These are phyloP conservation scores for Scheffersomyces amazonensis DNA, from an alignment of 805 yeast genomes.

Conservation along the genomic window DNA sequence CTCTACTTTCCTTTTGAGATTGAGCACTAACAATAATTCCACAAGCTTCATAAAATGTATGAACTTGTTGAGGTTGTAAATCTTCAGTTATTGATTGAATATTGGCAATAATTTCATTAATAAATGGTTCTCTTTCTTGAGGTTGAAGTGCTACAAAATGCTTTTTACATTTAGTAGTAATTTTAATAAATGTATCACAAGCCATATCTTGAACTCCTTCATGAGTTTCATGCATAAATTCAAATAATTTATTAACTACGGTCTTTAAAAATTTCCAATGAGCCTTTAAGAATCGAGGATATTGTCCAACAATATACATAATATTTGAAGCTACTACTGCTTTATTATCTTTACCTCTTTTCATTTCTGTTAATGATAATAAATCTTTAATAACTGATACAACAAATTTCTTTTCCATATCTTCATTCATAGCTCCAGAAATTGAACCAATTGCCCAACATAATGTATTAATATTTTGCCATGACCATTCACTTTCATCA, in stretches of 20 bases:
- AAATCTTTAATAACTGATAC: conserved; percentile 92
- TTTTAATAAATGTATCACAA: conserved; percentile 96
- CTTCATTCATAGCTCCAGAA: conserved; percentile 98
- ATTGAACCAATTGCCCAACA: conserved; percentile 99
- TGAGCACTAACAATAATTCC: conserved; percentile 92
- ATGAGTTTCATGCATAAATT: conserved; percentile 99
- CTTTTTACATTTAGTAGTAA: conserved; percentile 90
- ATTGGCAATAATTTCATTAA: conserved; percentile 81
- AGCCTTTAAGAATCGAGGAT: conserved; percentile 94
- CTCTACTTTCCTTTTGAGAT: conserved; percentile 63
- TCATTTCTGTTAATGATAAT: conserved; percentile 88
- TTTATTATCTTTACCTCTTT: conserved; percentile 95
- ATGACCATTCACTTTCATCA: conserved; percentile 97
- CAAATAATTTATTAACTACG: conserved; percentile 91
- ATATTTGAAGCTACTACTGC: conserved; percentile 99
- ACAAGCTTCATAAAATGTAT: conserved; percentile 96
- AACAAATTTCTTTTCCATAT: conserved; percentile 90
- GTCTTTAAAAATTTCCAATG: conserved; percentile 98
- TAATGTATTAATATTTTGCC: conserved; percentile 95
- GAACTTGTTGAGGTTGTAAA: conserved; percentile 95
- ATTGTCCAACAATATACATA: conserved; percentile 99
- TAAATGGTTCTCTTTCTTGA: conserved; percentile 85
- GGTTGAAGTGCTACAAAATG: conserved; percentile 89
- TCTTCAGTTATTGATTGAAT: conserved; percentile 87
- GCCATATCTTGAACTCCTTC: conserved; percentile 99